Evolutionary conservation across 2,329 filamentous ascomycete species (phyloP).

Genomic region (Lojkania enalia): DNA sequence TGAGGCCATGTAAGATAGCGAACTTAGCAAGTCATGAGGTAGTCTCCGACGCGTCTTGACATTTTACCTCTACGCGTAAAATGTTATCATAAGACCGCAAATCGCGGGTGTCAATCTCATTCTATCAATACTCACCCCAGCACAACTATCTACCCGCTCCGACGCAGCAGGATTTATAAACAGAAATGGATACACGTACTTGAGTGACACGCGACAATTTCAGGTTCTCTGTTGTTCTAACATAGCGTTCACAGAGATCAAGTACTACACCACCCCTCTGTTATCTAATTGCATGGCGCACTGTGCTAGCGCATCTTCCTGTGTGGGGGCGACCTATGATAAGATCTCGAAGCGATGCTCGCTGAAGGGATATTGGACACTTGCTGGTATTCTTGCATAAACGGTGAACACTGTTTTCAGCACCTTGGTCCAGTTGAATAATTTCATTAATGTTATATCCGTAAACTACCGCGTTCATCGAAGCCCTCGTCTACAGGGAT

Average conservation of each 20-base stretch:
- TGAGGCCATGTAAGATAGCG: constrained; percentile 1
- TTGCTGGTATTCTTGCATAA: too few species aligned
- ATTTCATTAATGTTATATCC: too few species aligned
- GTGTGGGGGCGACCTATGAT: constrained; percentile 13
- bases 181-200: constrained; percentile 10
- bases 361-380: constrained; percentile 10
- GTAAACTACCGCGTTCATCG: too few species aligned
- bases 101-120: not conserved
- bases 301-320: constrained; percentile 12
- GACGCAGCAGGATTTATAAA: constrained; percentile 15
- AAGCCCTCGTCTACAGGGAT: too few species aligned
- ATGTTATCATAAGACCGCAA: constrained; percentile 11
- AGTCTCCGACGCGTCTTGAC: constrained; percentile 1
- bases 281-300: constrained; percentile 9
- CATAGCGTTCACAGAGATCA: constrained; percentile 7
- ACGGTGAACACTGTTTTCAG: too few species aligned
- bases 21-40: constrained; percentile 1
- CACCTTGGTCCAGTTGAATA: too few species aligned
- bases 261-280: not conserved
- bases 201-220: constrained; percentile 6
- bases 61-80: constrained; percentile 3
- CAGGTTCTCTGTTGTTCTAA: constrained; percentile 16
- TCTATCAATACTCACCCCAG: constrained; percentile 4
- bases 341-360: constrained; percentile 5
- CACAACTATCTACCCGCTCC: constrained; percentile 12